Evolutionary conservation across 148 eudicot genomes (phyloP), one percentile per base, ranked within the genome.

Genomic region (Dysphania ambrosioides): DNA sequence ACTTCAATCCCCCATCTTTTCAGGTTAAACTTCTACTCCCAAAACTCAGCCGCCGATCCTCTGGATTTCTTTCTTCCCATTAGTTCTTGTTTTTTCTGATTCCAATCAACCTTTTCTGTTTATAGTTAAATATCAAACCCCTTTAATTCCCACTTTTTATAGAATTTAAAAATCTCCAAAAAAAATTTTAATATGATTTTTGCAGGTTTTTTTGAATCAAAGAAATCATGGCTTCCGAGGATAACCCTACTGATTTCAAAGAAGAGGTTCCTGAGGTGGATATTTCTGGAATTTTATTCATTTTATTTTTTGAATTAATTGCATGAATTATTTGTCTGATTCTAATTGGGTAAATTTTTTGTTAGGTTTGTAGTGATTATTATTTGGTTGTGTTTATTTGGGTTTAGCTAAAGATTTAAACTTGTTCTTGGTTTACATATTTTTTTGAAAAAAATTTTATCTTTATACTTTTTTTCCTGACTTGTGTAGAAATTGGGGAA

Each of bases 141-240:
- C 32, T 11, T 59, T 11, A 10, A 27, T 27, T 26, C 63, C 34
- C 63, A n/a, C n/a, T n/a, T n/a, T n/a, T n/a, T n/a, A n/a, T n/a
- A n/a, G n/a, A n/a, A n/a, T n/a, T n/a, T n/a, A n/a, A n/a, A n/a
- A n/a, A n/a, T n/a, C n/a, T n/a, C n/a, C n/a, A n/a, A n/a, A n/a
- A n/a, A n/a, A n/a, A n/a, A n/a, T n/a, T n/a, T n/a, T n/a, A n/a
- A n/a, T n/a, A n/a, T n/a, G n/a, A n/a, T n/a, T n/a, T n/a, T 11
- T 19, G 0, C n/a, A 67, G 71, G 9, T 24, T 67, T 67, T 41
- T 41, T 12, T 42, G 41, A 32, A 13, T 41, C 6, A 3, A 41
- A 67, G 71, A 41, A 40, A 67, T 67, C 53, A 67, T 67, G 71
- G 71, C 71, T 40, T 66, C 70, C 3, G 71, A 67, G 5, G 71